phyloP scores from a whole-genome alignment of 176 grass and related monocot genomes.

The Lolium rigidum region DNA sequence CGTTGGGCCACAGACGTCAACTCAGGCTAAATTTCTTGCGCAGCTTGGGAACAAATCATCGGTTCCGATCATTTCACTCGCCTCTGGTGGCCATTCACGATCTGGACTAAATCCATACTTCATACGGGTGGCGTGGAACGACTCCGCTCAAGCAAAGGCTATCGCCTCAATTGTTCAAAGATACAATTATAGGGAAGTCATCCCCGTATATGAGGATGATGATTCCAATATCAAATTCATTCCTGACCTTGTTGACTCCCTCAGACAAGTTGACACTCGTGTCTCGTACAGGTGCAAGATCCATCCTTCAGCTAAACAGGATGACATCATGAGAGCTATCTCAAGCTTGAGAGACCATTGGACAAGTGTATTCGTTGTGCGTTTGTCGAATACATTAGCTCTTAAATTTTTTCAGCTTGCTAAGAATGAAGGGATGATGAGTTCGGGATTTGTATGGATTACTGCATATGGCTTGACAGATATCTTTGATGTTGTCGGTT shows the following conservation, averaged over 20 bases:
- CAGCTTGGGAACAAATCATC: slow-evolving; percentile 67
- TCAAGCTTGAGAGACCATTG: slow-evolving; percentile 36
- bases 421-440: slow-evolving; percentile 61
- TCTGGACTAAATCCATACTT: slow-evolving; percentile 66
- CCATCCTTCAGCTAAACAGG: slow-evolving; percentile 22
- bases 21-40: slow-evolving; percentile 62
- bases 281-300: slow-evolving; percentile 56
- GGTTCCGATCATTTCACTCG: slow-evolving; percentile 77
- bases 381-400: slow-evolving; percentile 61
- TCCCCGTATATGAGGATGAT: slow-evolving; percentile 55
- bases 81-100: slow-evolving; percentile 35
- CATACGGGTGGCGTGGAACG: slow-evolving; percentile 63
- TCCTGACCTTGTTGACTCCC: slow-evolving; percentile 63
- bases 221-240: slow-evolving; percentile 54
- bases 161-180: slow-evolving; percentile 58
- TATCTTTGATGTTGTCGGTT: slow-evolving; percentile 52
- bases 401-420: slow-evolving; percentile 59
- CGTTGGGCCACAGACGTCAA: slow-evolving; percentile 65
- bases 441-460: slow-evolving; percentile 70
- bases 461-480: slow-evolving; percentile 68
- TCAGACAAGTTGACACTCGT: slow-evolving; percentile 41
- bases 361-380: slow-evolving; percentile 69
- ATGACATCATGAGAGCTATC: slow-evolving; percentile 40
- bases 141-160: slow-evolving; percentile 60
- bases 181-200: slow-evolving; percentile 64